These are phyloP conservation scores for Aspergillus pseudoglaucus DNA, from an alignment of 2,329 filamentous ascomycete genomes.

Conservation along the genomic window DNA sequence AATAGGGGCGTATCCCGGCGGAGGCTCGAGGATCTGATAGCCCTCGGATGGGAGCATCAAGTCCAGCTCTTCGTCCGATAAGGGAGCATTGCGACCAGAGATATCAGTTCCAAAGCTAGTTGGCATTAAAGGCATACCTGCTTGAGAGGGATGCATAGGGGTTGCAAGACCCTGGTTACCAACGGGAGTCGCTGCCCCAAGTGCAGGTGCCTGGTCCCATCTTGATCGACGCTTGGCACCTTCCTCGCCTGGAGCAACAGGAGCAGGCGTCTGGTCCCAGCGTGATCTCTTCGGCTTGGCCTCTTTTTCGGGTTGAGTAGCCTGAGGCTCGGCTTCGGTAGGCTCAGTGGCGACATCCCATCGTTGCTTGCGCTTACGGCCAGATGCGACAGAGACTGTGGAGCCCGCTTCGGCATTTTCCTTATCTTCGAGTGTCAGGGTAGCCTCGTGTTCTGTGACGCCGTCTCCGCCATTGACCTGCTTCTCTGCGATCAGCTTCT, in stretches of 20 bases:
- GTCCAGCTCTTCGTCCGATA: slow-evolving; percentile 93
- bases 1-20: slow-evolving; percentile 83
- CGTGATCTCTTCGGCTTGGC: slow-evolving; percentile 68
- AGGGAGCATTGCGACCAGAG: slow-evolving; percentile 66
- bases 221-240: slow-evolving; percentile 69
- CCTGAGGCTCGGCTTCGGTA: slow-evolving; percentile 43
- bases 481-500: slow-evolving; percentile 71
- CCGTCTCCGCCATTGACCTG: slow-evolving; percentile 55
- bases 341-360: slow-evolving; percentile 74
- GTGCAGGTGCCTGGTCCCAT: slow-evolving; percentile 81
- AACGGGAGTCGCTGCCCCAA: slow-evolving; percentile 62
- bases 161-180: slow-evolving; percentile 69
- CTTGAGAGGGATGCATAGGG: slow-evolving; percentile 66
- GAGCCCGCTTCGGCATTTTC: slow-evolving; percentile 67
- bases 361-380: slow-evolving; percentile 83
- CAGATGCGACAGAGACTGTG: slow-evolving; percentile 55
- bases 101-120: slow-evolving; percentile 76
- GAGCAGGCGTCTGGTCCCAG: slow-evolving; percentile 76
- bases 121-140: slow-evolving; percentile 45
- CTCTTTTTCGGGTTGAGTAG: slow-evolving; percentile 47
- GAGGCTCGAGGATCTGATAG: slow-evolving; percentile 85
- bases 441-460: slow-evolving; percentile 62
- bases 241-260: slow-evolving; percentile 46
- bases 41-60: slow-evolving; percentile 84
- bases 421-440: slow-evolving; percentile 65